These are phyloP conservation scores for Coemansia furcata DNA, from an alignment of 192 early-diverging fungal species.

Conservation along the genomic window DNA sequence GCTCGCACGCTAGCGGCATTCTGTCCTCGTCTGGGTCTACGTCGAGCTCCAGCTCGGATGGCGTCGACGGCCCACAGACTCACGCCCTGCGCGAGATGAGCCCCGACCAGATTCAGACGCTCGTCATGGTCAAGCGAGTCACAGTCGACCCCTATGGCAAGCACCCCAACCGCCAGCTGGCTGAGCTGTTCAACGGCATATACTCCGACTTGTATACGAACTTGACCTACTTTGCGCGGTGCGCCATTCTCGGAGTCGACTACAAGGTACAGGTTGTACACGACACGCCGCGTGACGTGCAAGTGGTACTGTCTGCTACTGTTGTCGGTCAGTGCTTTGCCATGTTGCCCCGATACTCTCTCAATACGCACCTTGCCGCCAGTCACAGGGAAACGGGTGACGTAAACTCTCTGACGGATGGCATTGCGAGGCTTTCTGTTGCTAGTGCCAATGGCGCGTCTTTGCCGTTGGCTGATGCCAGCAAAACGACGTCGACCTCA, in stretches of 20 bases:
- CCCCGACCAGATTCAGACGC: slow-evolving; percentile 48
- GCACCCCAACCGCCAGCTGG: slow-evolving; percentile 74
- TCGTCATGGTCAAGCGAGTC: slow-evolving; percentile 63
- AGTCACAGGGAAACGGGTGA: not conserved
- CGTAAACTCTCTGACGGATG: not conserved
- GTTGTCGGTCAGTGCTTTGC: slow-evolving; percentile 23
- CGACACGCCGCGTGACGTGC: slow-evolving; percentile 57
- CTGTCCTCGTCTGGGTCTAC: not conserved
- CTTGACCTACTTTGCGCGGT: slow-evolving; percentile 61
- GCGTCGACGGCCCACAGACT: slow-evolving; percentile 3
- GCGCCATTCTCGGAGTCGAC: slow-evolving; percentile 62
- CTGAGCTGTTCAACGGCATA: slow-evolving; percentile 60
- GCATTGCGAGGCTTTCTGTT: not conserved
- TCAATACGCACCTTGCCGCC: slow-evolving; percentile 9
- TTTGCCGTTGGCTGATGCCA: not conserved
- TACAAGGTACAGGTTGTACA: slow-evolving; percentile 16
- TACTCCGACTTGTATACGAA: slow-evolving; percentile 67
- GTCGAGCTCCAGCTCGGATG: slow-evolving; percentile 5
- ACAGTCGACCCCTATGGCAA: slow-evolving; percentile 57
- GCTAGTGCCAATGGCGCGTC: not conserved
- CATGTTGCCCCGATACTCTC: slow-evolving; percentile 17
- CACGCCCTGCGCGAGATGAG: slow-evolving; percentile 39
- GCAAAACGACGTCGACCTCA: not conserved
- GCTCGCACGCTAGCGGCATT: not conserved
- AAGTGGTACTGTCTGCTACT: slow-evolving; percentile 60